Conservation (phyloP, 345 rosid genomes). For the Leavenworthia alabamica region DNA sequence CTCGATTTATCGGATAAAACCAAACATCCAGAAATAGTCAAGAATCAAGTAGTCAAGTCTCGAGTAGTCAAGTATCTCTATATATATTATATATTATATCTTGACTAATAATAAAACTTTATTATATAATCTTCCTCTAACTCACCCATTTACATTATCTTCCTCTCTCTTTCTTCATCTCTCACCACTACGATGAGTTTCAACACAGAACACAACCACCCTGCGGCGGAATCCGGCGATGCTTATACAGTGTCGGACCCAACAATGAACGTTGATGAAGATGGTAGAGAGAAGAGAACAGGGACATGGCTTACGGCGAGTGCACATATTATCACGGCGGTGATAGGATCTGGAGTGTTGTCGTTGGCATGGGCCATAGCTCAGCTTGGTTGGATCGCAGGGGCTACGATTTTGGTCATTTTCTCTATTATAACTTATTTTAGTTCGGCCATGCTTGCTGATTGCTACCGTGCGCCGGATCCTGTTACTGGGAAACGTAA, state of each 20-base stretch:
- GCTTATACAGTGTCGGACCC: too few species aligned
- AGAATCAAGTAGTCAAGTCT: too few species aligned
- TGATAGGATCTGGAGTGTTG: constrained; percentile 87
- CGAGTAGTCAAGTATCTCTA: too few species aligned
- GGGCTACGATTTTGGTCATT: constrained; percentile 48
- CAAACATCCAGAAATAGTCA: too few species aligned
- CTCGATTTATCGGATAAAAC: too few species aligned
- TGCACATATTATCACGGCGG: constrained; percentile 92
- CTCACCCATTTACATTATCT: background rate
- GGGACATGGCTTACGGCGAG: constrained; percentile 87
- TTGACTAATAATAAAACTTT: constrained; percentile 22
- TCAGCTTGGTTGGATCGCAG: constrained; percentile 81
- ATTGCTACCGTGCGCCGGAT: constrained; percentile 70
- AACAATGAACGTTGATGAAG: constrained; percentile 28
- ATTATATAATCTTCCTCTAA: constrained; percentile 20
- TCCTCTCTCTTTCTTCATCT: too few species aligned
- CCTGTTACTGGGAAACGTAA: constrained; percentile 71
- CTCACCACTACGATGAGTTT: constrained; percentile 22
- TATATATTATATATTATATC: constrained; percentile 9
- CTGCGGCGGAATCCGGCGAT: constrained; percentile 24
- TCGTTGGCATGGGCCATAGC: constrained; percentile 90
- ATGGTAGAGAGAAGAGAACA: constrained; percentile 33
- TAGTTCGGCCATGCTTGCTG: constrained; percentile 85
- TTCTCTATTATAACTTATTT: constrained; percentile 71
- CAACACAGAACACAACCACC: constrained; percentile 20